Conservation (phyloP, 2,329 filamentous ascomycete species). For the Arthrobotrys conoides region DNA sequence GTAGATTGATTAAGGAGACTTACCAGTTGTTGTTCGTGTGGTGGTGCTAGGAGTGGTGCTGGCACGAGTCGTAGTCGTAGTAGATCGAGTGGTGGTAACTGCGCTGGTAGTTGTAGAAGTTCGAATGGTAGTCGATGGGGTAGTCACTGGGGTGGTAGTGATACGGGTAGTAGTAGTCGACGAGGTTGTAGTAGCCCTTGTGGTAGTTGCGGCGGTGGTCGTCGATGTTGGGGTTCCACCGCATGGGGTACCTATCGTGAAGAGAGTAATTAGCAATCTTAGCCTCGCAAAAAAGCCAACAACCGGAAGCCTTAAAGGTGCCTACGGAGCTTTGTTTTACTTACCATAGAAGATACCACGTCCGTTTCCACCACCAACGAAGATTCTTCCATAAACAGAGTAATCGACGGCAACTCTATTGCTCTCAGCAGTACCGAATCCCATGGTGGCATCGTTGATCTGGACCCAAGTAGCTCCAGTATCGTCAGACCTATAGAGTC, state of each 20-base stretch:
- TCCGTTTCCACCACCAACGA: slow-evolving; percentile 62
- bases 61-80: slow-evolving; percentile 18
- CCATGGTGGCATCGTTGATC: slow-evolving; percentile 62
- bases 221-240: slow-evolving; percentile 31
- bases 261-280: background rate
- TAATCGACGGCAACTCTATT: slow-evolving; percentile 61
- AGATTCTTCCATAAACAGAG: slow-evolving; percentile 61
- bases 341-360: slow-evolving; percentile 62
- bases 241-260: slow-evolving; percentile 36
- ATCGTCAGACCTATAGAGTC: slow-evolving; percentile 62
- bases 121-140: slow-evolving; percentile 3
- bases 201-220: slow-evolving; percentile 25
- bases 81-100: slow-evolving; percentile 26
- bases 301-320: background rate
- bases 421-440: slow-evolving; percentile 62
- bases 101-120: slow-evolving; percentile 13
- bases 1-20: slow-evolving; percentile 23
- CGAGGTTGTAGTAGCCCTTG: slow-evolving; percentile 20
- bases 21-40: slow-evolving; percentile 53
- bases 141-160: slow-evolving; percentile 14
- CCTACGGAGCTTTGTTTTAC: background rate
- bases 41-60: slow-evolving; percentile 32
- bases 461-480: slow-evolving; percentile 60
- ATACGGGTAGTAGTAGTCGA: slow-evolving; percentile 12
- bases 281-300: background rate